Evolutionary conservation across 345 rosid genomes (phyloP), one percentile per base, ranked within the genome.

Genomic region (Eucalyptus globulus): DNA sequence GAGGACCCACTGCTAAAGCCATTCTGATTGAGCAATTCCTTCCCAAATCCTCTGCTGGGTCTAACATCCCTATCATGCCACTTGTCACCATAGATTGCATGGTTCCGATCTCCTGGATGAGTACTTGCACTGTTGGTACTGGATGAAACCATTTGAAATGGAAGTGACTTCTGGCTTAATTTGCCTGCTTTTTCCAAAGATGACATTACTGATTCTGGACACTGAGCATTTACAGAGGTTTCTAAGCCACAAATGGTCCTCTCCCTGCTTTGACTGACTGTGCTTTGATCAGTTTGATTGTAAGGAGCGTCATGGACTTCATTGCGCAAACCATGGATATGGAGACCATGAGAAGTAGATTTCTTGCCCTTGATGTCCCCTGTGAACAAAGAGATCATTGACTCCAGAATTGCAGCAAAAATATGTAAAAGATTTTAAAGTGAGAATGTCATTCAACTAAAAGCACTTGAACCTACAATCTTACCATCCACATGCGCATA

Each of bases 161-260:
- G 87, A 87, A 93, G 86, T n/a, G 96, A 80, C 89, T 89, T 95
- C 94, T 95, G 97, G 93, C 87, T 93, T 90, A 94, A 92, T 90
- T 92, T 90, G 87, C 89, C 90, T 91, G 92, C 91, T 88, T 93
- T 95, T 88, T 95, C 97, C 94, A 94, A 94, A 90, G 95, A 89
- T 86, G 95, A 91, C 93, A 91, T 91, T 56, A 91, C 91, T 43
- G 97, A 92, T 80, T 93, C 96, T 34, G 92, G 88, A 92, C 89
- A 89, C 92, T 89, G 92, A 91, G 91, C 92, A 90, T 91, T 94
- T 90, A 92, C 95, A 19, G 93, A 91, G 86, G 90, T 88, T 65
- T 94, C 95, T 86, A 91, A 87, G 89, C 94, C 91, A 89, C 80
- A 90, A 91, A 89, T 87, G 26, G 92, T 90, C 91, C 92, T 92